phyloP scores from a whole-genome alignment of 2,329 filamentous ascomycete species.

The Fusarium sp. region DNA sequence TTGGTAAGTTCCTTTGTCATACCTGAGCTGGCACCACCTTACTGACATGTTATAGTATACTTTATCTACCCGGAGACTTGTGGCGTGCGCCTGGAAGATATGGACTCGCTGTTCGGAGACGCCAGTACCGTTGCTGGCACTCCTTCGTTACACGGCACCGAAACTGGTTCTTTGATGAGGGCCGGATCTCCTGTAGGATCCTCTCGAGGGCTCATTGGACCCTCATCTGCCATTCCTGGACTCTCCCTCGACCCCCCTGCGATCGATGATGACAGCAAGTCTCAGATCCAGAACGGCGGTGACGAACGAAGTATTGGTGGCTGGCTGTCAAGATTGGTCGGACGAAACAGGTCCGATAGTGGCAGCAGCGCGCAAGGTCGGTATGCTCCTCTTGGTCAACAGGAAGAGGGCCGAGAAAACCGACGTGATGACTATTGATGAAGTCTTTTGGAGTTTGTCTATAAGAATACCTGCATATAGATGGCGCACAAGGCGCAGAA shows the following conservation, averaged over 20 bases:
- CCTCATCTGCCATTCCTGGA: constrained; percentile 77
- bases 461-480: constrained; percentile 50
- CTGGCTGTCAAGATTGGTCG: constrained; percentile 56
- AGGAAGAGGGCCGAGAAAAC: constrained; percentile 48
- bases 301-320: constrained; percentile 57
- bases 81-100: constrained; percentile 93
- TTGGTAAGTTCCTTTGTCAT: constrained; percentile 73
- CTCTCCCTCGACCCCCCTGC: constrained; percentile 83
- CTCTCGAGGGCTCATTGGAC: constrained; percentile 67
- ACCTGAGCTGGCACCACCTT: constrained; percentile 22
- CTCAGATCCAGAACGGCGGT: constrained; percentile 46
- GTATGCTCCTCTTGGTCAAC: constrained; percentile 53
- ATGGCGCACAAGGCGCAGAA: constrained; percentile 40
- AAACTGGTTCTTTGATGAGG: constrained; percentile 83
- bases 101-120: constrained; percentile 94
- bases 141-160: constrained; percentile 76
- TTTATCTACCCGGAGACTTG: constrained; percentile 98
- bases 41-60: constrained; percentile 68
- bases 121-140: constrained; percentile 83
- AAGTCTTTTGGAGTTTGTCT: constrained; percentile 33
- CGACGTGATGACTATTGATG: constrained; percentile 40
- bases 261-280: constrained; percentile 59
- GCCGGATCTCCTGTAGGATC: constrained; percentile 77
- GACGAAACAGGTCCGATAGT: constrained; percentile 50
- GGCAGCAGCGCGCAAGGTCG: constrained; percentile 51